These are phyloP conservation scores for Botryosphaeria agaves DNA, from an alignment of 2,329 filamentous ascomycete species.

Conservation along the genomic window DNA sequence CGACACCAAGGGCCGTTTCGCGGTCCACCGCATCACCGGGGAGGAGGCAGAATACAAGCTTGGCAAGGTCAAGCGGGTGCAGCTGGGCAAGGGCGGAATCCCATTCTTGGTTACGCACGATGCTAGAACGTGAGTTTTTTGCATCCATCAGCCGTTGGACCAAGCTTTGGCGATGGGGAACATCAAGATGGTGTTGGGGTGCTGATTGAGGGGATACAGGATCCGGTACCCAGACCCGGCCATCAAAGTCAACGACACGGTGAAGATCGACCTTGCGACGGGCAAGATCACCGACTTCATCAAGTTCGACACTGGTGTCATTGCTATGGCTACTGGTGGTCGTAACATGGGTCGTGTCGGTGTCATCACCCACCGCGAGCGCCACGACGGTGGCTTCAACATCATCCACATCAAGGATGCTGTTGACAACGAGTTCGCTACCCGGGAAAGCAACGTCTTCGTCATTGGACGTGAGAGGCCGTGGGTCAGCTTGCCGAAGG, in stretches of 20 bases:
- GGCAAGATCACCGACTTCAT: conserved; percentile 98
- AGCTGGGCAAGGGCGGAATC: conserved; percentile 98
- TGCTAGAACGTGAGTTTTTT: conserved; percentile 99
- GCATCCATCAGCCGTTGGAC: conserved; percentile 99
- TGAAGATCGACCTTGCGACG: conserved; percentile 94
- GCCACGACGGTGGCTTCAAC: conserved; percentile 99
- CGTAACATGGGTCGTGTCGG: conserved; percentile 99
- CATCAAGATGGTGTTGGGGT: conserved; percentile 17
- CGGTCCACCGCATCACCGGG: conserved; percentile 95
- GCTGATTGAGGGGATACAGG: conserved; percentile 32
- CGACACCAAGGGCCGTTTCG: conserved; percentile 99
- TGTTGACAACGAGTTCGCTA: conserved; percentile 99
- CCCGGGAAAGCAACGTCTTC: conserved; percentile 99
- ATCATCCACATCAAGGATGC: conserved; percentile 99
- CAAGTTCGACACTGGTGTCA: conserved; percentile 95
- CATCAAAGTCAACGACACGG: conserved; percentile 99
- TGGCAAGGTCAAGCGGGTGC: conserved; percentile 99
- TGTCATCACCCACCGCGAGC: conserved; percentile 99
- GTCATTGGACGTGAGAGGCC: conserved; percentile 97
- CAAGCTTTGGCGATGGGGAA: conserved; percentile 70
- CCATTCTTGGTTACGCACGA: conserved; percentile 99
- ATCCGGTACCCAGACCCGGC: conserved; percentile 97
- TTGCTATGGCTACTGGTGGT: conserved; percentile 98
- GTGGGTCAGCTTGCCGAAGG: conserved; percentile 98
- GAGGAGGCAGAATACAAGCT: conserved; percentile 99